phyloP scores from a whole-genome alignment of 139 green algal species.

The Coelastrella sp. region DNA sequence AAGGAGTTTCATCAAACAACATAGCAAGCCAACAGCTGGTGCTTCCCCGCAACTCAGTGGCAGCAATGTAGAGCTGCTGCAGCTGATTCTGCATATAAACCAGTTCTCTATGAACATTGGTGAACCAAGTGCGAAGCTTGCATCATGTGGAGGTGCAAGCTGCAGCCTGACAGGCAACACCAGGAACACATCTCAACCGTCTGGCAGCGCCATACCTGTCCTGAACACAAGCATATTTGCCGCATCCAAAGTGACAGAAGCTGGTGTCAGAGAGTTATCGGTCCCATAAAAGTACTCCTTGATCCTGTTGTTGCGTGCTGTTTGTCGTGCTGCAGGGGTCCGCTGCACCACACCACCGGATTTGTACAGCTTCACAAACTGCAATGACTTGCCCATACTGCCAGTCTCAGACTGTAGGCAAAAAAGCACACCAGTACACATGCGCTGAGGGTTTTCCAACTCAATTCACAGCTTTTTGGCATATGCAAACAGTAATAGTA shows the following conservation, averaged over 20 bases:
- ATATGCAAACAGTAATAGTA: too few relatives aligned
- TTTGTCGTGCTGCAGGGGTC: slow-evolving; percentile 60
- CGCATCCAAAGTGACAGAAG: slow-evolving; percentile 61
- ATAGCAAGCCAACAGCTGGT: too few relatives aligned
- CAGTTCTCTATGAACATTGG: too few relatives aligned
- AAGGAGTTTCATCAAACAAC: too few relatives aligned
- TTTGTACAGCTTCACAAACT: slow-evolving; percentile 81
- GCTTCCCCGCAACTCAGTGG: too few relatives aligned
- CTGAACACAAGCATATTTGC: slow-evolving; percentile 81
- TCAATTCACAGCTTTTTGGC: too few relatives aligned
- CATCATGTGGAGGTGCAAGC: too few relatives aligned
- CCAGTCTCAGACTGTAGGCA: background rate
- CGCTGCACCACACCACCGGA: slow-evolving; percentile 89
- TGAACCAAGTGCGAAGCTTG: too few relatives aligned
- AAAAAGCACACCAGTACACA: background rate
- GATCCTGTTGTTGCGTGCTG: slow-evolving; percentile 69
- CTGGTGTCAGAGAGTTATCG: slow-evolving; percentile 57
- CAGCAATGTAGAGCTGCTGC: too few relatives aligned
- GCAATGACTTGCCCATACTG: slow-evolving; percentile 26
- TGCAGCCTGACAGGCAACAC: background rate
- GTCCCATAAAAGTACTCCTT: slow-evolving; percentile 95
- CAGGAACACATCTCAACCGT: background rate
- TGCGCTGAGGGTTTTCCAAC: too few relatives aligned
- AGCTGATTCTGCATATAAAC: too few relatives aligned
- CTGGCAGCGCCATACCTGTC: slow-evolving; percentile 56